Percentiles rank a stretch among this genome's conserved stretches.
These are phyloP conservation scores for Suhomyces canberraensis DNA, from an alignment of 805 yeast species.

Conservation along the genomic window DNA sequence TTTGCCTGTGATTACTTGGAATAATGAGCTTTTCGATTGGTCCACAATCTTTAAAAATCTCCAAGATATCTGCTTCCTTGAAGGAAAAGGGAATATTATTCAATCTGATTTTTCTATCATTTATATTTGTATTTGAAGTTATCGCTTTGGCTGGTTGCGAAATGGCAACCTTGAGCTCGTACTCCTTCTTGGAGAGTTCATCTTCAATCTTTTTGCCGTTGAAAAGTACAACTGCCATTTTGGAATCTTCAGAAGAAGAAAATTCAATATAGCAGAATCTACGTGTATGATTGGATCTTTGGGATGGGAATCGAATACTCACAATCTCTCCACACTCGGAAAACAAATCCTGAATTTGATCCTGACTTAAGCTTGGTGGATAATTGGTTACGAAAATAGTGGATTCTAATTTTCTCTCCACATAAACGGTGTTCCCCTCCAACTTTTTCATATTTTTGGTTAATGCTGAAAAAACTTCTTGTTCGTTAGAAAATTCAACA, in stretches of 20 bases:
- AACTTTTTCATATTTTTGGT: slow-evolving; percentile 55
- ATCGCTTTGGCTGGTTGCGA: slow-evolving; percentile 57
- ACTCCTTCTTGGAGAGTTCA: slow-evolving; percentile 19
- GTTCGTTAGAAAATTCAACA: slow-evolving; percentile 53
- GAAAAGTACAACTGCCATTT: slow-evolving; percentile 37
- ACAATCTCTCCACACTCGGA: slow-evolving; percentile 37
- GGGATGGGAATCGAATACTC: slow-evolving; percentile 62
- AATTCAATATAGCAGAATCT: slow-evolving; percentile 75
- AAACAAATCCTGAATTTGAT: slow-evolving; percentile 41
- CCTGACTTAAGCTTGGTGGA: slow-evolving; percentile 51
- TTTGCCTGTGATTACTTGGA: slow-evolving; percentile 26
- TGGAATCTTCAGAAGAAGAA: slow-evolving; percentile 40
- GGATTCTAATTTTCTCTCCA: slow-evolving; percentile 42
- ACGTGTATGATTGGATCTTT: slow-evolving; percentile 50
- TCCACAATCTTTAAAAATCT: slow-evolving; percentile 50
- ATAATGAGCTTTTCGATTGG: slow-evolving; percentile 48
- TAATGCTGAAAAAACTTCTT: slow-evolving; percentile 53
- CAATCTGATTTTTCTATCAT: slow-evolving; percentile 56
- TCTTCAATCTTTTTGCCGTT: slow-evolving; percentile 38
- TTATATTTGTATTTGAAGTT: slow-evolving; percentile 47
- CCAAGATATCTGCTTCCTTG: slow-evolving; percentile 34
- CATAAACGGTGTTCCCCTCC: slow-evolving; percentile 41
- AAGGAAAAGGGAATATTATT: slow-evolving; percentile 49
- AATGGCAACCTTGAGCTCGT: slow-evolving; percentile 51
- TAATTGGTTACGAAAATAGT: slow-evolving; percentile 75